Conservation (phyloP, 441 rosid genomes). For the Arabidopsis lyrata region DNA sequence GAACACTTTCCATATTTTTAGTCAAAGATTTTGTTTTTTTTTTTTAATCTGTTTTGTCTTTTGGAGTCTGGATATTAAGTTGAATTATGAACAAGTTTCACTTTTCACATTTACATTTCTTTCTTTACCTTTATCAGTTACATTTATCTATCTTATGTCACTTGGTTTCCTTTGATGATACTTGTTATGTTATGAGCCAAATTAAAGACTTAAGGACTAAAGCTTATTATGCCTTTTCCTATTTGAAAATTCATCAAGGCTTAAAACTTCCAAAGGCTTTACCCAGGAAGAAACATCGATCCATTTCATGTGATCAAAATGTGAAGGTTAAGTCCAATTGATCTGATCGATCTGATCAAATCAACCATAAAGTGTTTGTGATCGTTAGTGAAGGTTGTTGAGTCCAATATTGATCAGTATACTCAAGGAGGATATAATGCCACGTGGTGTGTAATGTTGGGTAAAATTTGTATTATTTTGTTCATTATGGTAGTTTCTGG, state of each 20-base stretch:
- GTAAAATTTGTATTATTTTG: neutral
- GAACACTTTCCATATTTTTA: constrained; percentile 30
- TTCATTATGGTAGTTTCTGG: constrained; percentile 24
- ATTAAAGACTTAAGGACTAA: neutral
- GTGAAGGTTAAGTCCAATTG: too few species aligned
- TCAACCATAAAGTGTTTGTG: neutral
- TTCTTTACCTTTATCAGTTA: neutral
- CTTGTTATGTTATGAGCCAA: neutral
- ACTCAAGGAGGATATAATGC: neutral
- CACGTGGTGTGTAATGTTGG: constrained; percentile 20
- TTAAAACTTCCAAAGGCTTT: neutral
- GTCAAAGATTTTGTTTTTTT: constrained; percentile 38
- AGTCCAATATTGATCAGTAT: neutral
- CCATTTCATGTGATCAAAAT: too few species aligned
- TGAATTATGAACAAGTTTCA: constrained; percentile 34
- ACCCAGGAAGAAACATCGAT: neutral
- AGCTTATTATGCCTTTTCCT: too few species aligned
- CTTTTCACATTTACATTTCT: constrained; percentile 7
- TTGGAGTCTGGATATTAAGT: constrained; percentile 30
- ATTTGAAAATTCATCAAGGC: too few species aligned
- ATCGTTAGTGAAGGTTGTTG: neutral
- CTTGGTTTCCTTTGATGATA: neutral
- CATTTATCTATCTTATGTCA: neutral
- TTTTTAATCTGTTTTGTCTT: constrained; percentile 24
- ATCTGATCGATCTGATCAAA: too few species aligned